Evolutionary conservation across 495 filamentous ascomycete genomes (phyloP), one percentile per base, ranked within the genome.

Genomic region (Cairneyella variabilis): DNA sequence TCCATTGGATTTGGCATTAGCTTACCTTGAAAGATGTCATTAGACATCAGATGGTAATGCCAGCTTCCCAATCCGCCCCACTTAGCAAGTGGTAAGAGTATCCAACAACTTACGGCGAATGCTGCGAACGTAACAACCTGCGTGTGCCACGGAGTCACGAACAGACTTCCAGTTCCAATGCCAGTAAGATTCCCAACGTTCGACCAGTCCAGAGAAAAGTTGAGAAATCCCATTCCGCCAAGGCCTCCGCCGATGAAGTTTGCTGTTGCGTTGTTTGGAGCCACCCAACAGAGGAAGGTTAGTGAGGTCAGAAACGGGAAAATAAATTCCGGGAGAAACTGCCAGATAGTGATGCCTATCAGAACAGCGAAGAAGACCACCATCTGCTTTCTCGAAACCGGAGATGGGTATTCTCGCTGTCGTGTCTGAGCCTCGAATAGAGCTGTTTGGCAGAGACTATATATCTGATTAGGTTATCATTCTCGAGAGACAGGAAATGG

Each of bases 211-310:
- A 81, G 61, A 11, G 70, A 72, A 9, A 80, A 66, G 47, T 83
- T 83, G 28, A 83, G 65, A 51, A 81, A 74, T 0, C 79, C 78
- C 77, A 83, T 80, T 8, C 78, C 79, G 1, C 79, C 78, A 18
- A 79, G 65, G 0, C 79, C 79, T 5, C 73, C 73, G 3, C 79
- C 79, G 18, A 81, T 71, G 54, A 81, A 83, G 59, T 83, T 83
- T 58, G 76, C 78, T 2, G 76, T 68, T 6, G 69, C 61, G 54
- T 79, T 80, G 16, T 69, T 68, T 7, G 78, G 78, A 6, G 79
- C 78, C 12, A 83, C 76, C 79, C 79, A 81, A 66, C 79, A 83
- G n/a, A 83, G 69, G 45, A 81, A 80, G 2, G 79, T 76, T 10
- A 83, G 66, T 0, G 79, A 83, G n/a, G 71, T 74, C 11, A 76